A percentile compares a stretch with the other conserved stretches of the same genome.
Conservation (phyloP, 441 rosid genomes). For the Adansonia gregorii region DNA sequence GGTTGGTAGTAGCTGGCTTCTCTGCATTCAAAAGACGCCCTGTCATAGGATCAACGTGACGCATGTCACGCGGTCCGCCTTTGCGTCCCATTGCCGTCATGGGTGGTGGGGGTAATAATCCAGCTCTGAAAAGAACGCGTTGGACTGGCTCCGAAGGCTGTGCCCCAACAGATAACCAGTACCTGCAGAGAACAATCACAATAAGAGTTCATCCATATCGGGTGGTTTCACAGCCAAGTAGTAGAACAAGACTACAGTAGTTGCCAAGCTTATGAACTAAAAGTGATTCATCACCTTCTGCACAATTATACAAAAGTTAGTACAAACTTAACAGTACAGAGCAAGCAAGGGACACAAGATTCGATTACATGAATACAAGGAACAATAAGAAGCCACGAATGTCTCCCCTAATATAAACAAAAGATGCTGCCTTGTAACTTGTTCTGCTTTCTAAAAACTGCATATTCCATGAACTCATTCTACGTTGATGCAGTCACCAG, state of each 20-base stretch:
- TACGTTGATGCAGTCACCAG: not conserved
- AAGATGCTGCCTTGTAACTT: not conserved
- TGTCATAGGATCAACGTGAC: conserved; percentile 79
- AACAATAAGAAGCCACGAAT: not conserved
- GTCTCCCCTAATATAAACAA: conserved; percentile 2
- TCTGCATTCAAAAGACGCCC: conserved; percentile 55
- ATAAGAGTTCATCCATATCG: not conserved
- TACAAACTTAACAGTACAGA: not conserved
- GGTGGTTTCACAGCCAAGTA: not conserved
- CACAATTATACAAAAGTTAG: not conserved
- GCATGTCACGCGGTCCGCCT: conserved; percentile 79
- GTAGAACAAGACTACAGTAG: not conserved
- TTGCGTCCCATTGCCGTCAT: conserved; percentile 82
- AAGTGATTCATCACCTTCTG: not conserved
- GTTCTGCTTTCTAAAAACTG: not conserved
- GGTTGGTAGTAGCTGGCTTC: conserved; percentile 33
- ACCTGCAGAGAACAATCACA: conserved; percentile 46
- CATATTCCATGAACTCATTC: not conserved
- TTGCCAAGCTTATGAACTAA: not conserved
- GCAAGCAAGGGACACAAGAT: not conserved
- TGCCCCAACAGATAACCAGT: conserved; percentile 96
- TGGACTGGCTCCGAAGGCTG: conserved; percentile 90
- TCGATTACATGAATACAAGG: not conserved
- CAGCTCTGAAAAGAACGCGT: conserved; percentile 80
- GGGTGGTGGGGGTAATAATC: conserved; percentile 85